Base-by-base conservation (phyloP, 441 rosid genomes). In the Codiaeum variegatum region DNA sequence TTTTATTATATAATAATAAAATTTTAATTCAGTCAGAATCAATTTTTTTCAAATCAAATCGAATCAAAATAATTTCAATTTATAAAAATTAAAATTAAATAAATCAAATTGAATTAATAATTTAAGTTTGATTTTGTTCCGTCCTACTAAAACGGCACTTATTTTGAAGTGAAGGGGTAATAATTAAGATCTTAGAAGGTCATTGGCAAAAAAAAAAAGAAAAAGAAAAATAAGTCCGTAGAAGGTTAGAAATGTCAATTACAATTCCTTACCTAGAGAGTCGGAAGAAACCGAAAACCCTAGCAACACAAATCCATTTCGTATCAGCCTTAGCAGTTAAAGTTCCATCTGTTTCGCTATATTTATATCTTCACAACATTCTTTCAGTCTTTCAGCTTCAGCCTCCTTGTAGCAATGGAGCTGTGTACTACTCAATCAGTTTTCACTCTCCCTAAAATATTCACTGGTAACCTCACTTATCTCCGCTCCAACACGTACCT, bases 401-500 rank as follows among this genome's bases (percentile, higher is more conserved):
- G 62, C 34, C 47, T 34, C 28, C 46, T 13, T 18, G 2, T 11
- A 40, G n/a, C n/a, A 9, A 71, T 71, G 75, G 68, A 62, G 68
- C 67, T 49, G 12, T 59, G 73, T 6, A 59, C 54, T 3, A 19
- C 21, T 28, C 72, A 68, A 32, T 60, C 75, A n/a, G 18, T 51
- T 8, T 15, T 36, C 2, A 44, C 23, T 29, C 64, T 66, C 29
- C 59, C 75, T 51, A 74, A 47, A 19, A 52, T 62, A n/a, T 60
- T 75, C 21, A 5, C 76, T 51, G 42, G 77, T 8, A 70, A 44
- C 59, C 16, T 70, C 11, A 1, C 47, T 15, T 73, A 31, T 46
- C 59, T 73, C 64, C 77, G 54, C 28, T 34, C 52, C 5, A 60
- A 32, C 10, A 5, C 66, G 67, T 64, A 75, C 56, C 68, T 75